Evolutionary conservation across 768 basidiomycete genomes (phyloP).

Genomic region (Calocera cornea): DNA sequence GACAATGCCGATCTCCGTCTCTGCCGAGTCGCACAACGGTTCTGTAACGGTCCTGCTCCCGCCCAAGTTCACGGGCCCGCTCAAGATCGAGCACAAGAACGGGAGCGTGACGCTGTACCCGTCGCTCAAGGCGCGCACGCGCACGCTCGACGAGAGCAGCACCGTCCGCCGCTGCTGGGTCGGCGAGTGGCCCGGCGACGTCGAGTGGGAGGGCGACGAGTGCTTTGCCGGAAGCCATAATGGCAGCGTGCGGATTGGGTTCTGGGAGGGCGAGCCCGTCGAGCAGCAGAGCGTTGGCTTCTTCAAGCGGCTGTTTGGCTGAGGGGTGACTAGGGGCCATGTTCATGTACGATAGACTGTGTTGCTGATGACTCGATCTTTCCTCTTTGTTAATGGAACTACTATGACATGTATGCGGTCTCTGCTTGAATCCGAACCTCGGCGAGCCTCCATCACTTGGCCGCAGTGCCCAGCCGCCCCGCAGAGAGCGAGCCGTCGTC

Average conservation of each 20-base stretch:
- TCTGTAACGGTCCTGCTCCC: background rate
- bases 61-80: background rate
- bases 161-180: background rate
- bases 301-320: slow-evolving; percentile 1
- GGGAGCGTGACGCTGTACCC: background rate
- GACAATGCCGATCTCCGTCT: background rate
- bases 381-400: background rate
- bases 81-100: background rate
- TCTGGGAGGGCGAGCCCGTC: background rate
- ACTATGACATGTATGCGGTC: too few relatives aligned
- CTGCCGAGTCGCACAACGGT: background rate
- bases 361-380: background rate
- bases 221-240: background rate
- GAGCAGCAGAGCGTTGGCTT: background rate
- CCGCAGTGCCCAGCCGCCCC: too few relatives aligned
- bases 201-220: background rate
- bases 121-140: background rate
- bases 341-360: background rate
- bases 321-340: background rate
- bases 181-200: background rate
- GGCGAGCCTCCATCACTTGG: too few relatives aligned
- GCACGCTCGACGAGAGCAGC: slow-evolving; percentile 3
- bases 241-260: background rate
- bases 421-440: too few relatives aligned
- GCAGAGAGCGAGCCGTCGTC: too few relatives aligned